phyloP scores from a whole-genome alignment of 257 asterid genomes.

The Echium plantagineum region DNA sequence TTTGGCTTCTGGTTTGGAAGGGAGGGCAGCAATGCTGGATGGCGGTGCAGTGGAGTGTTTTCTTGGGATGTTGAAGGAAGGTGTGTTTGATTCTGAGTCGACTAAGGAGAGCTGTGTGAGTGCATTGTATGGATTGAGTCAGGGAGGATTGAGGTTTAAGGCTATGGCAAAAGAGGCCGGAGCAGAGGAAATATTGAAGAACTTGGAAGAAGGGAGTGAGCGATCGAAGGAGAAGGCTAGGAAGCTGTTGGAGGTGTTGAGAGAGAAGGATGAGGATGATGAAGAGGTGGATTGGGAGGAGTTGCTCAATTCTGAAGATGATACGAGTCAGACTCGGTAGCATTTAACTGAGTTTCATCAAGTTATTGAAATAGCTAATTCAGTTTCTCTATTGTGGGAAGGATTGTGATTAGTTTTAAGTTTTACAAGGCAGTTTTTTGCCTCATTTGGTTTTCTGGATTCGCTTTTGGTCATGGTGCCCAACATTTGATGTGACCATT shows the following conservation, averaged over 20 bases:
- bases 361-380: slow-evolving; percentile 2
- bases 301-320: slow-evolving; percentile 52
- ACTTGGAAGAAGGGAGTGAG: slow-evolving; percentile 39
- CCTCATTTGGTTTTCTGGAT: slow-evolving; percentile 2
- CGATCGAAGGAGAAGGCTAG: slow-evolving; percentile 32
- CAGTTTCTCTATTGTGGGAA: slow-evolving; percentile 5
- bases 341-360: neutral
- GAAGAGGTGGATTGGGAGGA: slow-evolving; percentile 89
- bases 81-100: slow-evolving; percentile 33
- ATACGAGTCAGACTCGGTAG: slow-evolving; percentile 23
- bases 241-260: slow-evolving; percentile 58
- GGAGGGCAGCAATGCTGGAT: slow-evolving; percentile 71
- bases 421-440: slow-evolving; percentile 2
- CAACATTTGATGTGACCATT: neutral
- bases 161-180: slow-evolving; percentile 82
- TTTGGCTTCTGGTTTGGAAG: slow-evolving; percentile 61
- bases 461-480: slow-evolving; percentile 2
- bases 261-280: slow-evolving; percentile 56
- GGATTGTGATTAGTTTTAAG: slow-evolving; percentile 13
- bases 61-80: slow-evolving; percentile 31
- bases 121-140: slow-evolving; percentile 66
- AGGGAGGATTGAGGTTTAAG: slow-evolving; percentile 84
- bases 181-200: slow-evolving; percentile 61
- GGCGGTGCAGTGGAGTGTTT: slow-evolving; percentile 55
- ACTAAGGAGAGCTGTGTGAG: slow-evolving; percentile 54